Evolutionary conservation across 2,329 filamentous ascomycete genomes (phyloP), one percentile per base, ranked within the genome.

Genomic region (Clonostachys chloroleuca): DNA sequence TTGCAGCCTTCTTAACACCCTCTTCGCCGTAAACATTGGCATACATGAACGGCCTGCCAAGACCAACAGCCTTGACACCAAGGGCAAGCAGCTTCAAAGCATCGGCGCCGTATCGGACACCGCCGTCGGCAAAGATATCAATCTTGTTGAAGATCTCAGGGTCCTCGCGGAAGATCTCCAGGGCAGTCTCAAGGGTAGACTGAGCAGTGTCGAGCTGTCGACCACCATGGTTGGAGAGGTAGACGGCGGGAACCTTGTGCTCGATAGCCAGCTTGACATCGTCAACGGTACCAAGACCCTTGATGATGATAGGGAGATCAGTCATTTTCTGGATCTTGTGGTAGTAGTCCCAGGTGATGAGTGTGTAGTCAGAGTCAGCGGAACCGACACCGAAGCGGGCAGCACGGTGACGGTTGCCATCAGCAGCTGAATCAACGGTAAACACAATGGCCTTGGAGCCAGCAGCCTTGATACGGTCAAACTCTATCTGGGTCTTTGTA

Each of bases 1-100:
- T 39, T 41, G 69, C 61, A 24, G 60, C 69, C 59, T 66, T 69
- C 54, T 66, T 59, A 3, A 80, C 71, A 41, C 77, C 77, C 6
- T 69, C 66, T 42, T 64, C 58, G 6, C 77, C 77, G 50, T 69
- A 80, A 42, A 75, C 58, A 59, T 79, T 80, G 51, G 73, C 63
- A 54, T 68, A 80, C 74, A 79, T 77, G 51, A 74, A 70, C 9
- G 74, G 68, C 1, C 77, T 60, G 13, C 75, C 77, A 1, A 80
- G 51, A 14, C 76, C 65, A 7, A 73, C 69, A 12, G 67, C 68
- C 52, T 63, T 65, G 46, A 67, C 70, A 3, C 69, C 69, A 6
- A 72, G 59, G 1, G 67, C 65, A 6, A 73, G 45, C 0, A 67
- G 64, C 43, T 73, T 72, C 42, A 71, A 43, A 3, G 68, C 52